Conservation (phyloP, 2,329 filamentous ascomycete species). For the Colletotrichum sp. region DNA sequence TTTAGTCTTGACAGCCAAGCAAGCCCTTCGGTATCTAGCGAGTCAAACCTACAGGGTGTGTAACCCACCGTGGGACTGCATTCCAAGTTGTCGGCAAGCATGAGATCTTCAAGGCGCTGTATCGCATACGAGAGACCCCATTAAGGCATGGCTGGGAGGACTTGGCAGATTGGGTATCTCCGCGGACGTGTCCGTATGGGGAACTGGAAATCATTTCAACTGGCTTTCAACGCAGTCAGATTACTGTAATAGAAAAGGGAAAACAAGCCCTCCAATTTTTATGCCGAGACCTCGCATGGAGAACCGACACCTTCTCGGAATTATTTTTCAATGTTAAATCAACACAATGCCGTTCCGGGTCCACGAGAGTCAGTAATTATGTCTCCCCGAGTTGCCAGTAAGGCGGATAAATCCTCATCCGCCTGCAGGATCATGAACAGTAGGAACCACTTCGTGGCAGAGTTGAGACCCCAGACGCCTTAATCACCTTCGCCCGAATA, state of each 20-base stretch:
- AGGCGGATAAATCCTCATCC: not conserved
- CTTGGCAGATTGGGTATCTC: not conserved
- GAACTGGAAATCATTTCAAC: not conserved
- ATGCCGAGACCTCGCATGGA: not conserved
- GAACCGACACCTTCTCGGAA: not conserved
- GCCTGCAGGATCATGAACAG: not conserved
- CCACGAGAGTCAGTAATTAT: not conserved
- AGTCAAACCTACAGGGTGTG: not conserved
- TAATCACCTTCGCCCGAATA: not conserved
- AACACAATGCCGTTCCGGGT: not conserved
- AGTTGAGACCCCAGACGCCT: not conserved
- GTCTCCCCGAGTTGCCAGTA: not conserved
- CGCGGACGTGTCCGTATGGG: not conserved
- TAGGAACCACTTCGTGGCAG: not conserved
- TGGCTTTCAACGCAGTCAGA: not conserved
- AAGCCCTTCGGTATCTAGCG: accelerated
- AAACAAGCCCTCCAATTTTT: not conserved
- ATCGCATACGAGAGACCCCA: not conserved
- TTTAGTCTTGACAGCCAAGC: not conserved
- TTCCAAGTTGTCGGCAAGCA: not conserved
- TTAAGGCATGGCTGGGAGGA: not conserved
- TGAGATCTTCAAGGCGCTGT: not conserved
- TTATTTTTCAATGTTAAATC: accelerated
- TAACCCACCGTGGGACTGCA: not conserved
- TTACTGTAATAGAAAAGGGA: not conserved